Percentiles rank a stretch among this genome's conserved stretches.
Conservation (phyloP, 2,329 filamentous ascomycete genomes). For the Leptographium galeiforme region DNA sequence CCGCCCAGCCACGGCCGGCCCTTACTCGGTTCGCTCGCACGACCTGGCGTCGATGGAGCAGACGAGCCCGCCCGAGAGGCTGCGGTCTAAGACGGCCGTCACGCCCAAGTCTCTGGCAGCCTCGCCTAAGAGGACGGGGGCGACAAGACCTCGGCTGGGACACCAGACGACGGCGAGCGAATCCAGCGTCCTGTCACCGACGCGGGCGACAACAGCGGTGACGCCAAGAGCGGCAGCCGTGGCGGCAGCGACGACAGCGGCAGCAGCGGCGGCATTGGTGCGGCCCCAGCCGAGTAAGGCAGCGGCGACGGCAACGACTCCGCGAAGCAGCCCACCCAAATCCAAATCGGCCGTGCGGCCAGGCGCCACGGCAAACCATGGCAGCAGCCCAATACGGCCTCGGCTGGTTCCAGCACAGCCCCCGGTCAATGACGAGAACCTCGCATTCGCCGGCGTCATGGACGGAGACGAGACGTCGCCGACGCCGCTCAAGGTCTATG, state of each 20-base stretch:
- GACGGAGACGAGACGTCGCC: conserved; percentile 16
- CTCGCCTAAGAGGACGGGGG: conserved; percentile 37
- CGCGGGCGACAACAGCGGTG: conserved; percentile 15
- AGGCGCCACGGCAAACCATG: not conserved
- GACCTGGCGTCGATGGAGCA: conserved; percentile 27
- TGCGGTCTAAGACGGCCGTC: conserved; percentile 28
- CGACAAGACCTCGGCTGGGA: conserved; percentile 30
- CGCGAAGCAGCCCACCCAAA: conserved; percentile 19
- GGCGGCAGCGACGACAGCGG: not conserved
- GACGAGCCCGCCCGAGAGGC: conserved; percentile 31
- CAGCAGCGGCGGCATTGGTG: not conserved
- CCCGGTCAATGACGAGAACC: conserved; percentile 32
- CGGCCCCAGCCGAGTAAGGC: not conserved
- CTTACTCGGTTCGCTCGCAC: conserved; percentile 48
- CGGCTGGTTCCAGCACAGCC: not conserved
- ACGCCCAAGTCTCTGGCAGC: conserved; percentile 37
- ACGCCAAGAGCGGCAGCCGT: conserved; percentile 6
- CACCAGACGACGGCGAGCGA: conserved; percentile 38
- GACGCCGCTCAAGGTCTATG: conserved; percentile 41
- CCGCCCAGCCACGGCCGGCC: conserved; percentile 50
- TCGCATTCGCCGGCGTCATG: conserved; percentile 14
- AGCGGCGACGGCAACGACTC: not conserved
- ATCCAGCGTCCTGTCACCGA: conserved; percentile 33
- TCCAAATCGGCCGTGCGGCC: conserved; percentile 5
- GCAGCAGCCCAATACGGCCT: not conserved